phyloP scores from a whole-genome alignment of 2,329 filamentous ascomycete genomes.

The Penicillium sclerotigenum region DNA sequence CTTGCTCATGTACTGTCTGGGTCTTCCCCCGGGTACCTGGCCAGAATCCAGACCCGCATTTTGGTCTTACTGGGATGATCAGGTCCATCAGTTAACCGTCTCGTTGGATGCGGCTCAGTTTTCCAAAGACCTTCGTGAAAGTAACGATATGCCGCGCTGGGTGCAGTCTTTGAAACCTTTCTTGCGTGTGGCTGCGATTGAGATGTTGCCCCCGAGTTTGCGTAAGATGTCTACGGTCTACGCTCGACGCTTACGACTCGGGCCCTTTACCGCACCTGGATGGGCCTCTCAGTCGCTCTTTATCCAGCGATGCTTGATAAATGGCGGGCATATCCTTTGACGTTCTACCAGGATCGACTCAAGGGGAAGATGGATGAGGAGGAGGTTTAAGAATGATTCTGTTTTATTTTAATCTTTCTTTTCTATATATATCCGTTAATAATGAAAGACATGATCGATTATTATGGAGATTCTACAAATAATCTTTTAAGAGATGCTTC shows the following conservation, averaged over 20 bases:
- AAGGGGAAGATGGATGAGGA: conserved; percentile 26
- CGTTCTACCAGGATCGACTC: conserved; percentile 32
- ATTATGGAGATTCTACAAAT: no score
- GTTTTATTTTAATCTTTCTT: neutral
- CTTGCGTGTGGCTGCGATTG: conserved; percentile 31
- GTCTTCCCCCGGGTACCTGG: conserved; percentile 30
- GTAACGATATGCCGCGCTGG: conserved; percentile 30
- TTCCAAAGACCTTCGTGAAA: conserved; percentile 28
- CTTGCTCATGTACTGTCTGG: conserved; percentile 27
- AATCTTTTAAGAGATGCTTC: conserved; percentile 6
- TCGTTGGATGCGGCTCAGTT: conserved; percentile 30
- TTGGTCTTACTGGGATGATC: conserved; percentile 39
- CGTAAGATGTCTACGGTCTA: conserved; percentile 36
- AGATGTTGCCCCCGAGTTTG: conserved; percentile 35
- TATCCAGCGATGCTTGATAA: conserved; percentile 35
- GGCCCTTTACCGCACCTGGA: conserved; percentile 29
- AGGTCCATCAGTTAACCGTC: conserved; percentile 28
- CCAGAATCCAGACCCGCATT: conserved; percentile 32
- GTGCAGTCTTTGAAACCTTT: conserved; percentile 32
- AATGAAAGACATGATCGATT: conserved; percentile 2
- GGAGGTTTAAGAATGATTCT: conserved; percentile 1
- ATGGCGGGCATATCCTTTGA: conserved; percentile 31
- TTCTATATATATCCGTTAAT: conserved; percentile 10
- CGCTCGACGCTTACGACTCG: conserved; percentile 27
- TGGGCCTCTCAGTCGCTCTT: conserved; percentile 33